Evolutionary conservation across 805 yeast species (phyloP).

Genomic region (Ogataea angusta): DNA sequence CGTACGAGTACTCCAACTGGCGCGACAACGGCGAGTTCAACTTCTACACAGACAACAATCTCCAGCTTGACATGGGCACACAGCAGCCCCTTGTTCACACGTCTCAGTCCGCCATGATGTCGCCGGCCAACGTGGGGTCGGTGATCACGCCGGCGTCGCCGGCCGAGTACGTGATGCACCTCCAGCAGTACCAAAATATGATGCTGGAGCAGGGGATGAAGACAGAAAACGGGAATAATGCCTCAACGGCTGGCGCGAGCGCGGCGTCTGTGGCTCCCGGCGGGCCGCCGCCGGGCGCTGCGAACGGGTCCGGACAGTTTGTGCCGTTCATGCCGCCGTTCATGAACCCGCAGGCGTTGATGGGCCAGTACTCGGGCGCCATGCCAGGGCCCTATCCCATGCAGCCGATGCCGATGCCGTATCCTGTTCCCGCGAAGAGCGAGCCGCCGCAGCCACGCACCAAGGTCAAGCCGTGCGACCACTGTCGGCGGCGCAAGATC

Average conservation of each 20-base stretch:
- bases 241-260: neutral
- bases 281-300: neutral
- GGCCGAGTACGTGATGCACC: slow-evolving; percentile 32
- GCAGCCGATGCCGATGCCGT: slow-evolving; percentile 7
- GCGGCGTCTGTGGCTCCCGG: neutral
- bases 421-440: slow-evolving; percentile 14
- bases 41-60: slow-evolving; percentile 20
- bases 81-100: slow-evolving; percentile 17
- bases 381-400: slow-evolving; percentile 8
- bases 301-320: slow-evolving; percentile 8
- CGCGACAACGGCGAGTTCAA: slow-evolving; percentile 30
- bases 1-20: slow-evolving; percentile 30
- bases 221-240: slow-evolving; percentile 13
- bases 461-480: slow-evolving; percentile 71
- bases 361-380: slow-evolving; percentile 10
- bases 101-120: slow-evolving; percentile 21
- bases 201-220: slow-evolving; percentile 28
- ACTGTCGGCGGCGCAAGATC: slow-evolving; percentile 75
- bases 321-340: slow-evolving; percentile 15
- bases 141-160: slow-evolving; percentile 26
- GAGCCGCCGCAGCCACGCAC: slow-evolving; percentile 39
- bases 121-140: slow-evolving; percentile 25
- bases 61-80: slow-evolving; percentile 17
- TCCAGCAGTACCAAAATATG: slow-evolving; percentile 34
- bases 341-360: slow-evolving; percentile 14